phyloP scores from a whole-genome alignment of 192 early-diverging fungal species.

The Mortierella alpina region DNA sequence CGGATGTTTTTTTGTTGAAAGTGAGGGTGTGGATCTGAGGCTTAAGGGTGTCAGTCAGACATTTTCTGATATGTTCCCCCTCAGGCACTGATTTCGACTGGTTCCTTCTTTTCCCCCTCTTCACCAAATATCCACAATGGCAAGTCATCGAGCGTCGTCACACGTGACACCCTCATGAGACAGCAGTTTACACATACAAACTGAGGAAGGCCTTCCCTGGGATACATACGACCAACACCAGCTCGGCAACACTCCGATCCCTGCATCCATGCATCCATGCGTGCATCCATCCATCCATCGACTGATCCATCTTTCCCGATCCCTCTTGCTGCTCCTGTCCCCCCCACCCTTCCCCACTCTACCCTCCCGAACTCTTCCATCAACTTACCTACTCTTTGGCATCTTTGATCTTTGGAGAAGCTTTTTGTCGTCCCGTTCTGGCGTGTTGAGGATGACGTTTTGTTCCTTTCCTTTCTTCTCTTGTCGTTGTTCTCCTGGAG shows the following conservation, averaged over 20 bases:
- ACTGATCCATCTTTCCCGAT: conserved; percentile 1
- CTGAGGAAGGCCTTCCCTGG: conserved; percentile 42
- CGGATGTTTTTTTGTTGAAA: no score
- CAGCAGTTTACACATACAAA: conserved; percentile 43
- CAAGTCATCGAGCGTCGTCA: conserved; percentile 28
- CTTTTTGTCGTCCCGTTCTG: no score
- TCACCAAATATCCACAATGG: conserved; percentile 17
- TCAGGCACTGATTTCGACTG: background rate
- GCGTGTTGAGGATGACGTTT: no score
- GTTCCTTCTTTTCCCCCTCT: background rate
- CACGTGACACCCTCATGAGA: conserved; percentile 26
- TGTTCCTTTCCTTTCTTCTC: no score
- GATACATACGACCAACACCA: background rate
- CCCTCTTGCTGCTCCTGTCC: background rate
- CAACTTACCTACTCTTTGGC: no score
- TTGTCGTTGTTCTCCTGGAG: no score
- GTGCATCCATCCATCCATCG: conserved; percentile 20
- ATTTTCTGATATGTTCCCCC: background rate
- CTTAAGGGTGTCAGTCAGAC: no score
- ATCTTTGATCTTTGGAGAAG: no score
- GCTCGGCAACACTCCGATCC: background rate
- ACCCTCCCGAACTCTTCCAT: background rate
- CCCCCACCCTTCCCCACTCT: background rate
- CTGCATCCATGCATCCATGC: conserved; percentile 20
- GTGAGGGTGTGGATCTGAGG: no score